Evolutionary conservation across 306 rosid genomes (phyloP).

Genomic region (Prunus davidiana): DNA sequence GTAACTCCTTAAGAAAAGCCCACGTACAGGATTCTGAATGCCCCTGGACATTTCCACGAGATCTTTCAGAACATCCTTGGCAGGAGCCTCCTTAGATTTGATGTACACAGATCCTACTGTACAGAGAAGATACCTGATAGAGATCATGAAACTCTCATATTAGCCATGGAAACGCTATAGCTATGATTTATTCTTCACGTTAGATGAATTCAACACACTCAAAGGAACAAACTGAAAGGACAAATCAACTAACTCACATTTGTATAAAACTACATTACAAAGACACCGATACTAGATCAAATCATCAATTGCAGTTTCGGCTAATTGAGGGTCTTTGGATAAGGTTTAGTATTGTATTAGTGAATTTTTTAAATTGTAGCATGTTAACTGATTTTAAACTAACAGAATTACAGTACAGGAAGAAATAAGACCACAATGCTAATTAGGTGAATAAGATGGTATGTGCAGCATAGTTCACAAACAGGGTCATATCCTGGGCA

Average conservation of each 20-base stretch:
- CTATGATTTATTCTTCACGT: not conserved
- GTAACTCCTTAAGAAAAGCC: conserved; percentile 59
- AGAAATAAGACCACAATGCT: not conserved
- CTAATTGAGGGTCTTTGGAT: not conserved
- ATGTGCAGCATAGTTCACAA: not conserved
- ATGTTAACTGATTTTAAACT: not conserved
- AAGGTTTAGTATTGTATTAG: not conserved
- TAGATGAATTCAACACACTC: not conserved
- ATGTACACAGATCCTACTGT: conserved; percentile 63
- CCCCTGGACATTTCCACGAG: conserved; percentile 68
- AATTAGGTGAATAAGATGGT: not conserved
- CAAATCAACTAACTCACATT: not conserved
- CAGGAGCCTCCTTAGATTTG: conserved; percentile 65
- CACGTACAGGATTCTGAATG: conserved; percentile 59
- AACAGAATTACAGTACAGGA: not conserved
- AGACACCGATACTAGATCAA: not conserved
- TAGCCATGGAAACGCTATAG: not conserved
- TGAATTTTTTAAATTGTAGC: not conserved
- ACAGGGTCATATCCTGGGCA: not conserved
- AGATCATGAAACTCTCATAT: not conserved
- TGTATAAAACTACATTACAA: not conserved
- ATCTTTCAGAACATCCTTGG: conserved; percentile 58
- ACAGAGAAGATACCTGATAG: conserved; percentile 49
- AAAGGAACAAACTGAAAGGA: not conserved
- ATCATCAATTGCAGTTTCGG: not conserved